A percentile compares a stretch with the other conserved stretches of the same genome.
Evolutionary conservation across 2,329 filamentous ascomycete species (phyloP).

Genomic region (Trichoderma endophyticum): DNA sequence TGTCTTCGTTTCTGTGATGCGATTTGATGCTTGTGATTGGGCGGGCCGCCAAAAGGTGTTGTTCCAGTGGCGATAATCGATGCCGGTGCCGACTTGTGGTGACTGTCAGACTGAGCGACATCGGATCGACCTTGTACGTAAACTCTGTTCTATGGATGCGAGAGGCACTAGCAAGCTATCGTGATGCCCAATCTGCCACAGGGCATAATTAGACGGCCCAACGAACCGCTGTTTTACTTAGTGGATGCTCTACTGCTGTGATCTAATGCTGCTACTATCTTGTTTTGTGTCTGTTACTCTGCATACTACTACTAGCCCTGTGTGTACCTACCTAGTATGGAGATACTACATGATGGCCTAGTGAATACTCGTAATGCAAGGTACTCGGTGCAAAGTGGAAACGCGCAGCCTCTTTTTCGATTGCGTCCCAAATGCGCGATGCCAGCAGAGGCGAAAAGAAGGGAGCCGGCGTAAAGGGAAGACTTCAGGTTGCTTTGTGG

Average conservation of each 20-base stretch:
- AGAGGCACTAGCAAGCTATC: neutral
- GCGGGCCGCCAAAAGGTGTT: neutral
- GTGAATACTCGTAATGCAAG: neutral
- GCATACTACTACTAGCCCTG: neutral
- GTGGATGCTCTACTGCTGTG: neutral
- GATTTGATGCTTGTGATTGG: neutral
- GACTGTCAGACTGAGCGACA: neutral
- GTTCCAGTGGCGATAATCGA: neutral
- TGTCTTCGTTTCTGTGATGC: conserved; percentile 5
- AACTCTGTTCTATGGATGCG: neutral
- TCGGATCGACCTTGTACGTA: conserved; percentile 2
- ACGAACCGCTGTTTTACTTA: neutral
- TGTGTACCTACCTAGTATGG: neutral
- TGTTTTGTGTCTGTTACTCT: neutral
- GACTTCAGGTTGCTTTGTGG: neutral
- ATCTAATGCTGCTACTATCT: neutral
- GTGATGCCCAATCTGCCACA: neutral
- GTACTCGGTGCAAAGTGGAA: neutral
- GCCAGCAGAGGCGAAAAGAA: neutral
- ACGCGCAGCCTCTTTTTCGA: neutral
- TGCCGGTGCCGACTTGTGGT: neutral
- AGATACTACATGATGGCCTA: neutral
- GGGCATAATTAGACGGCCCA: neutral
- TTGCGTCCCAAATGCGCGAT: conserved; percentile 4
- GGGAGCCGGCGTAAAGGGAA: neutral